Evolutionary conservation across 306 rosid genomes (phyloP), one percentile per base, ranked within the genome.

Genomic region (Medicago arabica): DNA sequence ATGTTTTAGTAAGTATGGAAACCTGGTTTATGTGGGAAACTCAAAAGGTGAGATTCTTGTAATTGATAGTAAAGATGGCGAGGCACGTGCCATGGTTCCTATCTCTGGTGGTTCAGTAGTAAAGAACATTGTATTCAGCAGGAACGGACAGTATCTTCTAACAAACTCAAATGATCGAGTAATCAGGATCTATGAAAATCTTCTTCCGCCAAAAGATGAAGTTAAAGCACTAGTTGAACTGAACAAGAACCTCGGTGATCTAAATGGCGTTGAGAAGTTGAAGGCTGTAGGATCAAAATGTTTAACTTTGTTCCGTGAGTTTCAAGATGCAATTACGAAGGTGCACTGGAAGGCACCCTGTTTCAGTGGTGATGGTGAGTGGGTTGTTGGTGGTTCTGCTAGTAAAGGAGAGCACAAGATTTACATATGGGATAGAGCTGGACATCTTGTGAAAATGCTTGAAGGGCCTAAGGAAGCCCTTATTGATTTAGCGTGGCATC

Each of bases 321-420:
- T 96, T 82, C 99, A 96, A 84, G 99, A 96, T 86, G 80, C 97
- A 23, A 86, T 96, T 64, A 96, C 99, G n/a, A 96, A 88, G 87
- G 85, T 96, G 87, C 99, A 96, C 40, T 96, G 99, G 99, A 96
- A 92, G 88, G 99, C 97, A 19, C 99, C 99, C 61, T 92, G 98
- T 76, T 96, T 96, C 82, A 96, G 99, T 71, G 99, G 99, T 10
- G 99, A 96, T 67, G 99, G 98, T 72, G 99, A 96, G 85, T 96
- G 99, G 98, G 99, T 96, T 31, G 85, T 96, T 46, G 96, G 97
- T 71, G 99, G 99, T 81, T 90, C 97, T 72, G 99, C 99, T 71
- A 92, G 98, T 88, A 96, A 92, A 89, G 99, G 99, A 31, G 99
- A 96, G 81, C 99, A 96, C 87, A 92, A 96, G 83, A 92, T 96